phyloP scores from a whole-genome alignment of 495 filamentous ascomycete genomes.

The Tuber calosporum region DNA sequence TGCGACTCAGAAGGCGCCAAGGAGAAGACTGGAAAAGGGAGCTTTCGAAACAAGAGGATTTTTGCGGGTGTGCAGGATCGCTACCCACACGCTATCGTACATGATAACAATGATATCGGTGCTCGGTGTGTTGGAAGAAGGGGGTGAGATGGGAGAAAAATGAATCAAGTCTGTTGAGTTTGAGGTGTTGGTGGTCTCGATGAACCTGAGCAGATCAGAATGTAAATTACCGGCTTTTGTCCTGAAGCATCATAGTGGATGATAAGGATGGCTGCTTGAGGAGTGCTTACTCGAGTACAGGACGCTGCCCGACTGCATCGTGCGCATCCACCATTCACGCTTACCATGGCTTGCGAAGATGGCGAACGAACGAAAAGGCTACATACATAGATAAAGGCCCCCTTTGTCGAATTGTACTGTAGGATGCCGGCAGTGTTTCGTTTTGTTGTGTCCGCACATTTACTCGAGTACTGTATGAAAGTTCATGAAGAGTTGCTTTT shows the following conservation, averaged over 20 bases:
- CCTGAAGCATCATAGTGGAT: not conserved
- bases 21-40: not conserved
- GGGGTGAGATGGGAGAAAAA: not conserved
- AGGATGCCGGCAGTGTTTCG: not conserved
- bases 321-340: not conserved
- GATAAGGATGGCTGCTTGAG: not conserved
- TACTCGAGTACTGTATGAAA: not conserved
- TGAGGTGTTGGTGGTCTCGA: not conserved
- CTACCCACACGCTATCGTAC: not conserved
- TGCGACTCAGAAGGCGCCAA: constrained; percentile 11
- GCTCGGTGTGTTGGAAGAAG: not conserved
- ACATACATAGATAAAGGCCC: not conserved
- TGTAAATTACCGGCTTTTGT: not conserved
- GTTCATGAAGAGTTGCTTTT: not conserved
- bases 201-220: not conserved
- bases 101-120: not conserved
- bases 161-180: not conserved
- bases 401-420: not conserved
- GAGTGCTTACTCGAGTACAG: not conserved
- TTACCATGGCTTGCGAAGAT: constrained; percentile 7
- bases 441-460: not conserved
- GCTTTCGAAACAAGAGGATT: not conserved
- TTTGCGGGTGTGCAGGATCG: not conserved
- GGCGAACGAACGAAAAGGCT: constrained; percentile 1
- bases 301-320: not conserved